Evolutionary conservation across 2,329 filamentous ascomycete genomes (phyloP), one percentile per base, ranked within the genome.

Genomic region (Cladophialophora yegresii): DNA sequence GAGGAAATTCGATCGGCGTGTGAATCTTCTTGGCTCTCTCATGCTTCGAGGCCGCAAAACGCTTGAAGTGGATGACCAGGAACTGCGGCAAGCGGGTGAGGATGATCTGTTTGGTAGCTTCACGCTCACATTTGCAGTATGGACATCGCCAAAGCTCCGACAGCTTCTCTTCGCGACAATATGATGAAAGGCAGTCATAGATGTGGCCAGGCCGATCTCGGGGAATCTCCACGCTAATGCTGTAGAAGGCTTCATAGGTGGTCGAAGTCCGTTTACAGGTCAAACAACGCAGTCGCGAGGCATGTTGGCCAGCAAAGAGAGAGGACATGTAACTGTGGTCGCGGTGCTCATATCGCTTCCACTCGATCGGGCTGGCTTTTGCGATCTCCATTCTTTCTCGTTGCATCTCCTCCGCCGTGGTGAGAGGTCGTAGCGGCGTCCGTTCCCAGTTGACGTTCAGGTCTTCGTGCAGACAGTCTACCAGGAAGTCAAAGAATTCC

Each of bases 391-490:
- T 82, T 22, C 80, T 77, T 72, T 89, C 87, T 26, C 87, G 82
- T 56, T 80, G 80, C 69, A 83, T 77, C 74, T 89, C 87, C 72
- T 89, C 83, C 28, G 82, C 77, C 16, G 83, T 81, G 0, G 84
- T 87, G 47, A 89, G 77, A 4, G 83, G 81, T 56, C 82, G 81
- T 1, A 89, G 78, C 0, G 84, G 85, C 2, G 79, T 81, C 59
- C 83, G 80, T 66, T 85, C 81, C 80, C 86, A 89, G 32, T 84
- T 83, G 6, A 82, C 77, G 74, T 96, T 96, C 4, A 96, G 87
- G 76, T 99, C 95, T 73, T 95, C 90, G 71, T 93, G 89, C 12
- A 98, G 81, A 69, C 89, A 88, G 59, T 91, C 87, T 43, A 96
- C 83, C 28, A 97, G 76, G 73, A 96, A 96, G 53, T 87, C 87